These are phyloP conservation scores for Datura wrightii DNA, from an alignment of 257 asterid genomes.

Conservation along the genomic window DNA sequence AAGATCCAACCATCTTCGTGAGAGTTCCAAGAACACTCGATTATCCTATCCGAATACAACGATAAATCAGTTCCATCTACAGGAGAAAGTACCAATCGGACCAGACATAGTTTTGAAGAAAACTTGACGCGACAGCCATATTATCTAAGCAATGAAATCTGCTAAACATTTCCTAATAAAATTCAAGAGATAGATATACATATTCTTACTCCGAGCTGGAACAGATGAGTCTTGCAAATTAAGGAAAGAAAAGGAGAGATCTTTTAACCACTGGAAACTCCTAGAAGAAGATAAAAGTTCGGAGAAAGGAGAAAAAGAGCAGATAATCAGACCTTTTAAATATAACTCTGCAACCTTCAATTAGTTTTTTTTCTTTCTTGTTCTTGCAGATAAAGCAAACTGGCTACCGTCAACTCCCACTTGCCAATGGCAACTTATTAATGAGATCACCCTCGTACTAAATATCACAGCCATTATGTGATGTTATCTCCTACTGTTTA, in stretches of 20 bases:
- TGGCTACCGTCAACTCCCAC: conserved; percentile 27
- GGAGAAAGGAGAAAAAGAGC: neutral
- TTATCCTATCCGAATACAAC: conserved; percentile 28
- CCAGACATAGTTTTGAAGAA: too few species aligned
- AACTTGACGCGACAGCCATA: too few species aligned
- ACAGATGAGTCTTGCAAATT: neutral
- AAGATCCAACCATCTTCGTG: conserved; percentile 32
- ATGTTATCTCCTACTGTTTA: conserved; percentile 22
- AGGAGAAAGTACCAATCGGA: too few species aligned
- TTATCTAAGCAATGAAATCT: neutral
- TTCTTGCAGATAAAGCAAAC: conserved; percentile 32
- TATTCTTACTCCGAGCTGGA: conserved; percentile 7
- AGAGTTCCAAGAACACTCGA: conserved; percentile 30
- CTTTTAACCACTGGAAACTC: conserved; percentile 24
- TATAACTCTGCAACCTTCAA: conserved; percentile 33
- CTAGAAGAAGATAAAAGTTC: neutral
- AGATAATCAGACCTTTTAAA: conserved; percentile 34
- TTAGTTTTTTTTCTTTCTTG: conserved; percentile 27
- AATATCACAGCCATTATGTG: neutral
- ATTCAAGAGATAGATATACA: conserved; percentile 19
- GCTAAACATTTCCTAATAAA: conserved; percentile 21
- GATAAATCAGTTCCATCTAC: conserved; percentile 31
- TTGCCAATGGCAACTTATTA: conserved; percentile 26
- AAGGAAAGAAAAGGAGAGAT: conserved; percentile 5
- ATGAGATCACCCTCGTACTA: conserved; percentile 21